Evolutionary conservation across 2,329 filamentous ascomycete genomes (phyloP), one percentile per base, ranked within the genome.

Genomic region (Stemphylium beticola): DNA sequence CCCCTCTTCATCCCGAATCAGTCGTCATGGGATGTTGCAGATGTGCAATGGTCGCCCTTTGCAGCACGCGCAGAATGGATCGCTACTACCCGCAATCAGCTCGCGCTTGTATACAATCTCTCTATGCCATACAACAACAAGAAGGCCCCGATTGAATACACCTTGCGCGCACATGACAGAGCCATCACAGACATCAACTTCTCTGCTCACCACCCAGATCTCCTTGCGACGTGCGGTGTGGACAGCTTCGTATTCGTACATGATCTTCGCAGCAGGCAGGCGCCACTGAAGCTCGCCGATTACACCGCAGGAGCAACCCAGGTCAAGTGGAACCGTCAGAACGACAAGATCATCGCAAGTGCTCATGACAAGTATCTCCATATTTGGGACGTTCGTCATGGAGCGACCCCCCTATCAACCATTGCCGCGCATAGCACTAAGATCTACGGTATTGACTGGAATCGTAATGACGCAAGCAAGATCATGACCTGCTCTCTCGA

Each of bases 171-270:
- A 2, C 93, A 91, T 74, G 91, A 86, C 40, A 85, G 93, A 62
- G 92, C 93, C 58, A 97, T 97, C 64, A 97, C 93, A 7, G 93
- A 97, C 72, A 92, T 97, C 74, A 97, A 97, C 74, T 97, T 96
- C 75, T 96, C 92, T 0, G 92, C 93, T 4, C 91, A 96, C 65
- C 90, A 97, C 69, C 91, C 92, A 0, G 93, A 97, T 70, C 81
- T 93, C 38, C 84, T 97, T 14, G 91, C 92, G 9, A 96, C 93
- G 0, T 97, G 92, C 74, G 90, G 92, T 3, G 91, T 97, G 26
- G 93, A 97, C 75, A 95, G 92, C 45, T 96, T 92, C 68, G 90
- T 97, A 8, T 91, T 96, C 74, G 92, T 88, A 67, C 97, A 93
- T 92, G 93, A 97, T 76, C 79, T 97, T 40, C 85, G 93, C 32